Conservation (phyloP, 106 monocot species). For the Dioscorea zingiberensis region DNA sequence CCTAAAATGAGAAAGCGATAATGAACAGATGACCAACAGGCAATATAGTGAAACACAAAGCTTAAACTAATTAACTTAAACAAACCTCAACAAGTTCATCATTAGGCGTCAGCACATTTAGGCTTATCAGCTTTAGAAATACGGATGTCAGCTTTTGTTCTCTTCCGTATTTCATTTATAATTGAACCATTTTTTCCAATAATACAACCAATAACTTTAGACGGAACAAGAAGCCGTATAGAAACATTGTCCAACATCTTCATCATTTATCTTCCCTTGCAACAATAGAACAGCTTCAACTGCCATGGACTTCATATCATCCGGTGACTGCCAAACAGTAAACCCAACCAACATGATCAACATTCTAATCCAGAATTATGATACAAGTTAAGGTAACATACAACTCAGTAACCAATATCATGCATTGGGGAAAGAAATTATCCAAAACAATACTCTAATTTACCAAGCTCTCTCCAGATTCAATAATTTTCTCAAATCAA, state of each 20-base stretch:
- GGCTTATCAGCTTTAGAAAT: conserved; percentile 86
- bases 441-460: too few relatives aligned
- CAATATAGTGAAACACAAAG: too few relatives aligned
- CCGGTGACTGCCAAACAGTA: conserved; percentile 66
- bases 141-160: conserved; percentile 61
- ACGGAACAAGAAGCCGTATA: conserved; percentile 74
- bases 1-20: conserved; percentile 6
- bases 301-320: conserved; percentile 77
- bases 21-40: too few relatives aligned
- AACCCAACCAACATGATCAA: too few relatives aligned
- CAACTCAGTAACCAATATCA: too few relatives aligned
- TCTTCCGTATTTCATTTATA: conserved; percentile 85
- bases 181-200: conserved; percentile 88
- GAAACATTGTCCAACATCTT: conserved; percentile 51
- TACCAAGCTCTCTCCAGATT: too few relatives aligned
- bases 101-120: conserved; percentile 38
- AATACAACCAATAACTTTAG: conserved; percentile 79
- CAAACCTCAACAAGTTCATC: conserved; percentile 91
- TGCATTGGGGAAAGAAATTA: too few relatives aligned
- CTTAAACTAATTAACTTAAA: too few relatives aligned
- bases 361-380: too few relatives aligned
- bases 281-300: conserved; percentile 80
- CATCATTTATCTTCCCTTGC: conserved; percentile 84
- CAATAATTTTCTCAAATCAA: too few relatives aligned
- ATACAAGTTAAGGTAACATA: too few relatives aligned